Evolutionary conservation across 2,329 filamentous ascomycete genomes (phyloP).

Genomic region (Trichothecium sympodiale): DNA sequence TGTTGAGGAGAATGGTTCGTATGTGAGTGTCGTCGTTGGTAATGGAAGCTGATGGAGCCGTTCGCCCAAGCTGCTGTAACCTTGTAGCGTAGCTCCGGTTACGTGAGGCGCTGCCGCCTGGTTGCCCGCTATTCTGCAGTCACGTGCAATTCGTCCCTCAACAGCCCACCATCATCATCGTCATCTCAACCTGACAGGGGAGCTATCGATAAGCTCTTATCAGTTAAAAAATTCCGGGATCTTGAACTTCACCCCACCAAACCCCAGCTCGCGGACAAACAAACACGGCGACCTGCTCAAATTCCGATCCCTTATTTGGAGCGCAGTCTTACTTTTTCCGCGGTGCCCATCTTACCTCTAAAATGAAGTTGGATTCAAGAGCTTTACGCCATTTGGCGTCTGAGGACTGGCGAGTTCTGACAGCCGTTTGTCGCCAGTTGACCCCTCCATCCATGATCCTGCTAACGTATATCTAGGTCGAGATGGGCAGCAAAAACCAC

Average conservation of each 20-base stretch:
- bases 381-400: constrained; percentile 82
- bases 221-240: constrained; percentile 9
- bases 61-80: constrained; percentile 21
- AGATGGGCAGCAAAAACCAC: constrained; percentile 91
- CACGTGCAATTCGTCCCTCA: constrained; percentile 15
- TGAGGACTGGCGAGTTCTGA: constrained; percentile 93
- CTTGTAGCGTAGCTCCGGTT: constrained; percentile 23
- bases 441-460: constrained; percentile 15
- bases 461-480: constrained; percentile 52
- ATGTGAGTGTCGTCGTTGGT: constrained; percentile 6
- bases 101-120: constrained; percentile 35
- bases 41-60: constrained; percentile 26
- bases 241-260: constrained; percentile 12
- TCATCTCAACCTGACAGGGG: background rate
- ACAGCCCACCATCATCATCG: background rate
- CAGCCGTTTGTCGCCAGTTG: constrained; percentile 53
- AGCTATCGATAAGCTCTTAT: constrained; percentile 19
- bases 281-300: background rate
- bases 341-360: too few species aligned
- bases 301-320: background rate
- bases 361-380: constrained; percentile 92
- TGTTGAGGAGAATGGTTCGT: background rate
- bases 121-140: constrained; percentile 16
- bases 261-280: constrained; percentile 4
- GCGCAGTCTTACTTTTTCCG: background rate